phyloP scores from a whole-genome alignment of 2,329 filamentous ascomycete species.

The Chrysoporthe cubensis region DNA sequence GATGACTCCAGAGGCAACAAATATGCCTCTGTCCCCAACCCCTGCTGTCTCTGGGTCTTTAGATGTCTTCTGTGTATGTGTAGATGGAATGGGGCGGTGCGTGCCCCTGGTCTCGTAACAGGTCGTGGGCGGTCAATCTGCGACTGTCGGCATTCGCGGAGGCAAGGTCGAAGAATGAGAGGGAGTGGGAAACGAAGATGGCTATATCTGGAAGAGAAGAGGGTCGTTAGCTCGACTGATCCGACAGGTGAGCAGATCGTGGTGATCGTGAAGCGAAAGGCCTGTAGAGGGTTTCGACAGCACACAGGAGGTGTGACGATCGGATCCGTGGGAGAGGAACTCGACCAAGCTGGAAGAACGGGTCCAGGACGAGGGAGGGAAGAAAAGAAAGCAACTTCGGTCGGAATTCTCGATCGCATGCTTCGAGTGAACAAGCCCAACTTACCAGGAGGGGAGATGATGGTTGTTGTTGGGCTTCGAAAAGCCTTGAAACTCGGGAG shows the following conservation, averaged over 20 bases:
- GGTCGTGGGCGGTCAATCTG: constrained; percentile 27
- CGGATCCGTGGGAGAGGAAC: constrained; percentile 9
- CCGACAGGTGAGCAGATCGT: constrained; percentile 4
- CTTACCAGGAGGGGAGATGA: constrained; percentile 42
- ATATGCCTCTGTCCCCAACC: constrained; percentile 19
- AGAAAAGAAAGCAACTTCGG: constrained; percentile 21
- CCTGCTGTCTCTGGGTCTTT: constrained; percentile 8
- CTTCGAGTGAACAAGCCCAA: constrained; percentile 35
- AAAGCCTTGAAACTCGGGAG: constrained; percentile 34
- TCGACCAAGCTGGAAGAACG: constrained; percentile 17
- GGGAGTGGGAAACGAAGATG: constrained; percentile 11
- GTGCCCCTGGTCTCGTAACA: constrained; percentile 21
- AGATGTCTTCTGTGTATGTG: constrained; percentile 10
- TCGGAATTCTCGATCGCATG: constrained; percentile 42
- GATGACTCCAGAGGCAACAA: constrained; percentile 18
- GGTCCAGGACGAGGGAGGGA: constrained; percentile 29
- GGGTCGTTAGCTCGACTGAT: constrained; percentile 16
- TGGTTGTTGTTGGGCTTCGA: constrained; percentile 38
- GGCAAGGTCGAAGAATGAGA: constrained; percentile 8
- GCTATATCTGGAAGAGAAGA: constrained; percentile 9
- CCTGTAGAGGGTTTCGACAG: constrained; percentile 7
- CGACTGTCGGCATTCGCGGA: constrained; percentile 27
- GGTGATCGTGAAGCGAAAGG: constrained; percentile 4
- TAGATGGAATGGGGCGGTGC: constrained; percentile 10
- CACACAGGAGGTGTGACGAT: constrained; percentile 18